Conservation (phyloP, 352 stramenopile genomes). For the Phytopythium kandeliae region DNA sequence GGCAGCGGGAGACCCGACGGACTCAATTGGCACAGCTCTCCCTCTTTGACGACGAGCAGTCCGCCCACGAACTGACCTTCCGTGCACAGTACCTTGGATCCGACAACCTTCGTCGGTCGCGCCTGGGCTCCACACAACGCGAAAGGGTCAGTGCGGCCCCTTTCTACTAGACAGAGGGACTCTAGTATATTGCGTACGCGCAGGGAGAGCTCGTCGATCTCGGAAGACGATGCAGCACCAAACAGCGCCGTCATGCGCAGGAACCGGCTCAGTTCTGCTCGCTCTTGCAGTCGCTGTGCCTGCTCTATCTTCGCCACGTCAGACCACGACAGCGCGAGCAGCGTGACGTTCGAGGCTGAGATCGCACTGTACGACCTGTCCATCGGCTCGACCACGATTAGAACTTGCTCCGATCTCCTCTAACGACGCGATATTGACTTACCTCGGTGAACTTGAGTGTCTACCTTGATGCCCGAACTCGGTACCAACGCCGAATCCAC, state of each 20-base stretch:
- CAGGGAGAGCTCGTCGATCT: conserved; percentile 23
- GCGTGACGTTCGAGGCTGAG: conserved; percentile 3
- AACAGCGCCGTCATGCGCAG: conserved; percentile 35
- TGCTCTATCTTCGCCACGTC: conserved; percentile 21
- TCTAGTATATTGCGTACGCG: conserved; percentile 14
- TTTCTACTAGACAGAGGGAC: neutral
- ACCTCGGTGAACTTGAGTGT: conserved; percentile 14
- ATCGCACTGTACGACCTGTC: conserved; percentile 23
- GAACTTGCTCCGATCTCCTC: neutral
- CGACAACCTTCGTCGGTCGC: conserved; percentile 34
- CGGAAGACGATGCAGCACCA: conserved; percentile 16
- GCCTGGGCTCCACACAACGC: conserved; percentile 13
- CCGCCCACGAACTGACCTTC: conserved; percentile 53
- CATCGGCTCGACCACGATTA: neutral
- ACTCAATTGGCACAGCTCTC: conserved; percentile 39
- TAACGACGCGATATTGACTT: too few relatives aligned
- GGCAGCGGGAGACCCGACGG: conserved; percentile 31
- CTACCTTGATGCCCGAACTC: conserved; percentile 28
- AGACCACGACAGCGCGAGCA: conserved; percentile 25
- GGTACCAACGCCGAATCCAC: conserved; percentile 17
- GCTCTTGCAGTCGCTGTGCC: conserved; percentile 23
- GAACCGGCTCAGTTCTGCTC: conserved; percentile 26
- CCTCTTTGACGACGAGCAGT: conserved; percentile 41
- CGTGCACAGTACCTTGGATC: conserved; percentile 44
- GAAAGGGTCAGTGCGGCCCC: neutral